Evolutionary conservation across 208 protist genomes (phyloP), one percentile per base, ranked within the genome.

Genomic region (Acanthamoeba royreba): DNA sequence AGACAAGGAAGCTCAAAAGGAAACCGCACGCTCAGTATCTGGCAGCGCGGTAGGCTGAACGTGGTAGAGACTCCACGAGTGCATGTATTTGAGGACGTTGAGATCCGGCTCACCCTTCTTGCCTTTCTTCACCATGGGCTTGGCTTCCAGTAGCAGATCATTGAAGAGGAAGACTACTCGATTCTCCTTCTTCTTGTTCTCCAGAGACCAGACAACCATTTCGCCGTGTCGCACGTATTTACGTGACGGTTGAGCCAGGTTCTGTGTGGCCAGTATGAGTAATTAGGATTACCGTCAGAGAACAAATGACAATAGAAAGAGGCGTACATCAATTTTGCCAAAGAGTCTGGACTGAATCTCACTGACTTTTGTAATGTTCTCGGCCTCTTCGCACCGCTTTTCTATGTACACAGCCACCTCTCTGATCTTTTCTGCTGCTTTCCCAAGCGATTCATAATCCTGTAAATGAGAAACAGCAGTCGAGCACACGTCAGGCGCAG

Each of bases 101-200:
- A 88, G 63, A 19, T 74, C 63, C 0, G 63, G 63, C 63, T 74
- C 63, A 35, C 63, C 63, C 63, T 74, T 74, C 2, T 35, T 28
- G 5, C 55, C 55, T n/a, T 45, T 92, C 86, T 92, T 92, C 25
- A 55, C 31, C 53, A 72, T 63, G 55, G 86, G 86, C 53, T 72
- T 92, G 19, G 86, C 47, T 31, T 92, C 86, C 28, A 92, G 40
- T 25, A 92, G 52, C n/a, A 92, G 58, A 43, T 92, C 86, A 43
- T 92, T 92, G 40, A 92, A 92, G 31, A 92, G 45, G 86, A 92
- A 47, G 9, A 92, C 52, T 11, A 88, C 52, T 19, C 79, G 79
- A 19, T 88, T 58, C 79, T 74, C 63, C 63, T 74, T 74, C 63
- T 74, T 74, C 63, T 74, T 74, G 63, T 74, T 74, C 63, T 74